phyloP scores from a whole-genome alignment of 306 rosid species.

The Aeschynomene evenia region DNA sequence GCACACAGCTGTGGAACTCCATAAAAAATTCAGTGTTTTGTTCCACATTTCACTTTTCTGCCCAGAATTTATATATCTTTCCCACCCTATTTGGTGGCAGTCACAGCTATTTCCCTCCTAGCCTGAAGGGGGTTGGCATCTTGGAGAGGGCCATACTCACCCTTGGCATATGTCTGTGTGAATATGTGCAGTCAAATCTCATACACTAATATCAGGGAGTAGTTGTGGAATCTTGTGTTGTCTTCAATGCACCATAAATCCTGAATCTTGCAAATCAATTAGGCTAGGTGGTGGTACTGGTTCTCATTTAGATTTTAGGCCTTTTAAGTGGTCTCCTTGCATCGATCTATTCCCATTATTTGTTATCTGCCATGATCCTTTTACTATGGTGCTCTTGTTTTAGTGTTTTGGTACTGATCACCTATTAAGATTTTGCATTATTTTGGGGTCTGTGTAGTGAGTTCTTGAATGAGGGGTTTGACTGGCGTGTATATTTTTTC shows the following conservation, averaged over 20 bases:
- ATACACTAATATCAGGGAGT: not conserved
- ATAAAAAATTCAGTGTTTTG: no score
- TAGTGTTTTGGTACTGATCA: not conserved
- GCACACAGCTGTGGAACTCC: no score
- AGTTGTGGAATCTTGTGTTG: not conserved
- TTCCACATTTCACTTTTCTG: no score
- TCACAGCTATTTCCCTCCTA: not conserved
- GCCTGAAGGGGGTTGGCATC: not conserved
- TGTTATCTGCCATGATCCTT: not conserved
- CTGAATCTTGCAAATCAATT: not conserved
- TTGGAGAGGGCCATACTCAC: not conserved
- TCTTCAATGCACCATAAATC: not conserved
- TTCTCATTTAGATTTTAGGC: not conserved
- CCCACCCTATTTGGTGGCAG: no score
- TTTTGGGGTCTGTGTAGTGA: not conserved
- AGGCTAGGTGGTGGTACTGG: not conserved
- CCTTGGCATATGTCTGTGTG: not conserved
- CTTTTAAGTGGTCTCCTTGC: not conserved
- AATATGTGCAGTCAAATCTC: not conserved
- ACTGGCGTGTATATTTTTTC: slow-evolving; percentile 3
- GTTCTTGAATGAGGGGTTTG: slow-evolving; percentile 17
- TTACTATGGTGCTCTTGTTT: not conserved
- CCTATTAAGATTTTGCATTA: not conserved
- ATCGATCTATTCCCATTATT: slow-evolving; percentile 1
- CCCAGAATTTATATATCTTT: no score